Evolutionary conservation across 306 rosid genomes (phyloP).

Genomic region (Oemleria cerasiformis): DNA sequence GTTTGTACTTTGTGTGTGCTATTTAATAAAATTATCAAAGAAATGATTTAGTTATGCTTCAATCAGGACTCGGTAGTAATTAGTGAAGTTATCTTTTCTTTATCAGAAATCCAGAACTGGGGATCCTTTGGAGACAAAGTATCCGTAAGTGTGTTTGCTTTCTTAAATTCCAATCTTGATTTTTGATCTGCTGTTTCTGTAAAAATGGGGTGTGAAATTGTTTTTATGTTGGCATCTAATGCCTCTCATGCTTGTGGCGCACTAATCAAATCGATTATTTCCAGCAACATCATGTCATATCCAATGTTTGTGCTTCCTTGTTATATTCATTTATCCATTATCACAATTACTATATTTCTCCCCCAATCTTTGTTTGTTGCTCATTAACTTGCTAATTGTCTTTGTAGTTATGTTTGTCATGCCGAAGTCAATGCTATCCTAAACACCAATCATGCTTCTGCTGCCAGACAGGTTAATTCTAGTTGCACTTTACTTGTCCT

Average conservation of each 20-base stretch:
- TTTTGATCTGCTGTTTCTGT: background rate
- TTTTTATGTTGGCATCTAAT: background rate
- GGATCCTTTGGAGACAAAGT: constrained; percentile 88
- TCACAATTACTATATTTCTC: background rate
- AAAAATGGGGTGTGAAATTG: background rate
- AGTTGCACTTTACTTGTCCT: background rate
- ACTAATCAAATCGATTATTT: background rate
- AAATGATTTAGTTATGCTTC: background rate
- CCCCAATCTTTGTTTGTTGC: background rate
- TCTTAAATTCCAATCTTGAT: constrained; percentile 4
- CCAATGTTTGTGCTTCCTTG: background rate
- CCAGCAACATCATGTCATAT: background rate
- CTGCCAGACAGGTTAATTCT: constrained; percentile 81
- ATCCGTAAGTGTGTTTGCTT: constrained; percentile 62
- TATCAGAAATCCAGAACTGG: constrained; percentile 76
- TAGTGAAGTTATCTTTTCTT: constrained; percentile 14
- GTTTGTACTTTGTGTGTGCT: constrained; percentile 47
- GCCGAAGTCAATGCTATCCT: constrained; percentile 95
- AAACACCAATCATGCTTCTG: constrained; percentile 93
- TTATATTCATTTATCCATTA: background rate
- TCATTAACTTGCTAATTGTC: constrained; percentile 11
- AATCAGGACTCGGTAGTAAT: background rate
- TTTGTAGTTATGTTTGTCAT: constrained; percentile 81
- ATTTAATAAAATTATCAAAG: background rate
- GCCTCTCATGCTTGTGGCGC: background rate